These are phyloP conservation scores for Didymella exigua DNA, from an alignment of 2,329 filamentous ascomycete species.

Conservation along the genomic window DNA sequence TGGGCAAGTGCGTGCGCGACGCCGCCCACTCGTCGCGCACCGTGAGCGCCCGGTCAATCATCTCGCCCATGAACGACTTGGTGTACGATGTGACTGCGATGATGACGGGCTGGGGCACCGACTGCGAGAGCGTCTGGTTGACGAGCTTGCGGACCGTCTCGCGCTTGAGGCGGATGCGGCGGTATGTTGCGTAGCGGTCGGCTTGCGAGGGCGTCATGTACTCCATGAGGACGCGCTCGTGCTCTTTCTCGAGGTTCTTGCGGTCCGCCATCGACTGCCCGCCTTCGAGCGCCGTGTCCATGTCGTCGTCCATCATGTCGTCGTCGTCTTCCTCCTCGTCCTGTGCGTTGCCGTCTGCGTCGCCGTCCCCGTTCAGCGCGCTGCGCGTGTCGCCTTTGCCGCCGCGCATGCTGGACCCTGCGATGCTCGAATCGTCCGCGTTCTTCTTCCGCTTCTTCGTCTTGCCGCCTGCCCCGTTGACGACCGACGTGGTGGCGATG, in stretches of 20 bases:
- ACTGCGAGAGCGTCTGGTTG: conserved; percentile 81
- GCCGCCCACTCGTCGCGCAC: conserved; percentile 75
- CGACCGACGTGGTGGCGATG: conserved; percentile 59
- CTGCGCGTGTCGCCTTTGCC: conserved; percentile 39
- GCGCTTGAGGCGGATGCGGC: conserved; percentile 70
- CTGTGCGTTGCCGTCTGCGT: conserved; percentile 62
- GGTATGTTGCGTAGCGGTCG: conserved; percentile 72
- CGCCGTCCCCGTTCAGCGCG: conserved; percentile 49
- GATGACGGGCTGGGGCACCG: conserved; percentile 73
- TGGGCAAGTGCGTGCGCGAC: conserved; percentile 48
- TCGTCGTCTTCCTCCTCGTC: conserved; percentile 65
- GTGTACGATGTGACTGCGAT: conserved; percentile 76
- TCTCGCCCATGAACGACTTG: conserved; percentile 77
- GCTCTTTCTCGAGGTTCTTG: conserved; percentile 70
- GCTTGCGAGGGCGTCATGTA: conserved; percentile 71
- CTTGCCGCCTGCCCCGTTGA: conserved; percentile 55
- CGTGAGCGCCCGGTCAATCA: conserved; percentile 73
- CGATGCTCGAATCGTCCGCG: conserved; percentile 41
- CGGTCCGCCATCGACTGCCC: conserved; percentile 62
- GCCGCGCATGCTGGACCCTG: conserved; percentile 43
- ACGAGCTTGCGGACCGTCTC: conserved; percentile 75
- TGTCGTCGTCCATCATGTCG: conserved; percentile 53
- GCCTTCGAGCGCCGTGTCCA: conserved; percentile 54
- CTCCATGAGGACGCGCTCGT: conserved; percentile 66
- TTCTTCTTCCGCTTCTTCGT: conserved; percentile 56